Percentiles rank a stretch among this genome's conserved stretches.
These are phyloP conservation scores for Solanum ahanhuiri DNA, from an alignment of 257 asterid genomes.

Conservation along the genomic window DNA sequence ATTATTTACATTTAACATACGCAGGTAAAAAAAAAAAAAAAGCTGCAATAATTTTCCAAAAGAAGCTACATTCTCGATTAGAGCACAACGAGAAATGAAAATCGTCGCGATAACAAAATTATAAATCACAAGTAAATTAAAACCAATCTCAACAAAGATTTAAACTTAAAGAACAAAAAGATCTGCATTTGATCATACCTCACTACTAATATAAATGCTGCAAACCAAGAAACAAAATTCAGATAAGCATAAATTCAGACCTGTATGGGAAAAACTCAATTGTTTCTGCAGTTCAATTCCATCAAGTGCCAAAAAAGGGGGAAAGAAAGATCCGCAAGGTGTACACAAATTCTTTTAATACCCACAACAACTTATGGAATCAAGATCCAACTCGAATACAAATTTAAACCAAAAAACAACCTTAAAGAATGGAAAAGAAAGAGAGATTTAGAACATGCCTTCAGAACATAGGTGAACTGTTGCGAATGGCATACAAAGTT, in stretches of 20 bases:
- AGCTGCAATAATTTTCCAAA: neutral
- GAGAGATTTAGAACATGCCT: neutral
- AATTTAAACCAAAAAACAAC: neutral
- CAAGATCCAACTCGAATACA: neutral
- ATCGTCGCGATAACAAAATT: neutral
- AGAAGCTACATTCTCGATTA: neutral
- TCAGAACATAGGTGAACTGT: neutral
- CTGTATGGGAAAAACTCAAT: neutral
- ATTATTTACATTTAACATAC: neutral
- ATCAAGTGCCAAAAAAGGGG: neutral
- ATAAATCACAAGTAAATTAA: neutral
- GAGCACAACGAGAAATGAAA: neutral
- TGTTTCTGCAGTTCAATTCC: neutral
- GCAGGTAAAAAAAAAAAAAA: neutral
- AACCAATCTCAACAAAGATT: neutral
- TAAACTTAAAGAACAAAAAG: neutral
- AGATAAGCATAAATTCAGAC: neutral
- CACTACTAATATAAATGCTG: neutral
- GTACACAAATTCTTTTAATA: neutral
- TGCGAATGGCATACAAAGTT: neutral
- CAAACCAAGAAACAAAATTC: neutral
- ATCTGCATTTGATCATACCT: neutral
- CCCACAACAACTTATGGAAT: neutral
- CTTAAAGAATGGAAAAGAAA: neutral
- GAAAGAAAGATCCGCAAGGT: neutral